phyloP scores from a whole-genome alignment of 148 eudicot species.

The Camellia lanceoleosa region DNA sequence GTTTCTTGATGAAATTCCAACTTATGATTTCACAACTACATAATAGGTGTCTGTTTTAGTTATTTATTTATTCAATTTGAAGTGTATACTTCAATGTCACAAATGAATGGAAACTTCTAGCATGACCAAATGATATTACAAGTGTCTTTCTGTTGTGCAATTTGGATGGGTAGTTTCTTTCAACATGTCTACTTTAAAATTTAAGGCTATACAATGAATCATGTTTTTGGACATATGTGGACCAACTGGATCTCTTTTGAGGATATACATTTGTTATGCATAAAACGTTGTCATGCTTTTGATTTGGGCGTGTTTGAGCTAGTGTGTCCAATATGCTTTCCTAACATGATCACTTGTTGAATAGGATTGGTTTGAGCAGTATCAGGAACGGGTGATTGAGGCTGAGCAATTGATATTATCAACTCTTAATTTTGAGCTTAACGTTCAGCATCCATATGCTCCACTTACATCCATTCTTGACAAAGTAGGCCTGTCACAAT shows the following conservation, averaged over 20 bases:
- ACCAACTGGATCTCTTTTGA: not conserved
- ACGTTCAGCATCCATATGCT: slow-evolving; percentile 89
- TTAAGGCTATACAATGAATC: not conserved
- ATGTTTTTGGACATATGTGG: not conserved
- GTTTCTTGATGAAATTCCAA: too few relatives aligned
- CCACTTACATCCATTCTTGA: slow-evolving; percentile 76
- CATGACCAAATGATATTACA: not conserved
- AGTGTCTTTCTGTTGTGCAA: not conserved
- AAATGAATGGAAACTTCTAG: not conserved
- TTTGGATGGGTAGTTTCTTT: not conserved
- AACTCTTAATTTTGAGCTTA: slow-evolving; percentile 87
- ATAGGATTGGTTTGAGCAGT: slow-evolving; percentile 96
- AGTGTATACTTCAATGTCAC: not conserved
- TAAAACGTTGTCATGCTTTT: not conserved
- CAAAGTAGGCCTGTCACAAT: slow-evolving; percentile 82
- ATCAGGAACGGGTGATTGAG: slow-evolving; percentile 72
- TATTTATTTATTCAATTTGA: too few relatives aligned
- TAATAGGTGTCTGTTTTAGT: not conserved
- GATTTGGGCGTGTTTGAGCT: too few relatives aligned
- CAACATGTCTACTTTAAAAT: not conserved
- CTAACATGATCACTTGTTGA: slow-evolving; percentile 10
- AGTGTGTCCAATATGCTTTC: not conserved
- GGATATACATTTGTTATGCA: slow-evolving; percentile 2
- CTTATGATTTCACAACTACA: not conserved
- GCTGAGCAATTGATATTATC: slow-evolving; percentile 91